Conservation (phyloP, 306 rosid species). For the Acacia melanoxylon region DNA sequence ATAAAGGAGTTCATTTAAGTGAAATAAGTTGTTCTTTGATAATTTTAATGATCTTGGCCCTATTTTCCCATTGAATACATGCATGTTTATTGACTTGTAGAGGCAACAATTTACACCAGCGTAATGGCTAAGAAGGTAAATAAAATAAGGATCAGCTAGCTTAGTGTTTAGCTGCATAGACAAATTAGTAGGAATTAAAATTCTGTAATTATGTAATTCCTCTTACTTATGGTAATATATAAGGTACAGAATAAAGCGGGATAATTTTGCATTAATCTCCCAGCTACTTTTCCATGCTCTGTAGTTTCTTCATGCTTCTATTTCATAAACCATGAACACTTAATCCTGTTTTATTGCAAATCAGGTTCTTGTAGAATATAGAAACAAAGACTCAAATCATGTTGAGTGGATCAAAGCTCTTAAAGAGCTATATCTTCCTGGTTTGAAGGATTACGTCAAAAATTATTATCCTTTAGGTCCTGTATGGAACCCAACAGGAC, state of each 20-base stretch:
- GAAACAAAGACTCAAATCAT: slow-evolving; percentile 88
- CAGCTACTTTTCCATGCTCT: background rate
- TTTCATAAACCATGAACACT: slow-evolving; percentile 4
- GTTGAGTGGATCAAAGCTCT: slow-evolving; percentile 96
- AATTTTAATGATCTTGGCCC: slow-evolving; percentile 2
- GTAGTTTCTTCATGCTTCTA: slow-evolving; percentile 7
- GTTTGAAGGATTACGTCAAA: slow-evolving; percentile 90
- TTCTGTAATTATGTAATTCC: background rate
- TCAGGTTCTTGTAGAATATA: slow-evolving; percentile 87
- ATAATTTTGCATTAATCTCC: slow-evolving; percentile 7
- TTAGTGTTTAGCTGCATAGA: slow-evolving; percentile 18
- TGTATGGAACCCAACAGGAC: slow-evolving; percentile 81
- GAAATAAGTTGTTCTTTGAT: slow-evolving; percentile 1
- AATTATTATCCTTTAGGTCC: slow-evolving; percentile 83
- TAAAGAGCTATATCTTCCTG: slow-evolving; percentile 90
- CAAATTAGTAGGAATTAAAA: slow-evolving; percentile 12
- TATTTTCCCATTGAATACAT: slow-evolving; percentile 13
- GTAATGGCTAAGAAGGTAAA: slow-evolving; percentile 26
- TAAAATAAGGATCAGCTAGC: slow-evolving; percentile 21
- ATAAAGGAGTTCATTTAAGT: slow-evolving; percentile 5
- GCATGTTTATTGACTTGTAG: background rate
- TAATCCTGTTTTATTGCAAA: slow-evolving; percentile 19
- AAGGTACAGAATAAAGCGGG: background rate
- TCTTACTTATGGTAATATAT: slow-evolving; percentile 3
- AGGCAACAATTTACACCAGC: slow-evolving; percentile 41